Conservation (phyloP, 257 asterid genomes). For the Primulina eburnea region DNA sequence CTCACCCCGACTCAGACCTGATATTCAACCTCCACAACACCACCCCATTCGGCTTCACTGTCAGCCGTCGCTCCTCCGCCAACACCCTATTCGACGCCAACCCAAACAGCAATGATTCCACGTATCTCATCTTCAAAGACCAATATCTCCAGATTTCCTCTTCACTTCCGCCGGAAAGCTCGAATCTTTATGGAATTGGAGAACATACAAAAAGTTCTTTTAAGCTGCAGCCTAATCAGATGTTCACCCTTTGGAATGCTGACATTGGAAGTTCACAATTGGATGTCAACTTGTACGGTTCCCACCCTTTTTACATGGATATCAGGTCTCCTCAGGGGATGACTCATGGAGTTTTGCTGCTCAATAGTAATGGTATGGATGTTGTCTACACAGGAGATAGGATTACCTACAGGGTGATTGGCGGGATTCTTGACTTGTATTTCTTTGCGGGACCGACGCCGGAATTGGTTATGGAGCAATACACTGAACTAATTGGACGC, state of each 20-base stretch:
- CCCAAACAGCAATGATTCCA: conserved; percentile 22
- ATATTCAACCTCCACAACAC: conserved; percentile 43
- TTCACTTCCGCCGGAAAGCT: conserved; percentile 41
- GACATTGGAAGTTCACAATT: conserved; percentile 54
- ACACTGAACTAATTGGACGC: conserved; percentile 77
- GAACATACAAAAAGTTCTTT: conserved; percentile 78
- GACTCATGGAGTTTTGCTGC: conserved; percentile 71
- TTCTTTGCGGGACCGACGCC: conserved; percentile 82
- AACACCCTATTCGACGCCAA: conserved; percentile 43
- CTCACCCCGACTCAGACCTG: conserved; percentile 39
- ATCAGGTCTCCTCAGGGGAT: conserved; percentile 61
- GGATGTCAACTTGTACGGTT: conserved; percentile 74
- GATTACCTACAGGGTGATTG: conserved; percentile 75
- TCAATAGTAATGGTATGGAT: conserved; percentile 90
- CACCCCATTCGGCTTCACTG: conserved; percentile 50
- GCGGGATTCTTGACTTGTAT: conserved; percentile 76
- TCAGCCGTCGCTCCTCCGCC: conserved; percentile 46
- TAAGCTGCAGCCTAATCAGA: conserved; percentile 50
- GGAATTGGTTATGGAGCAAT: conserved; percentile 69
- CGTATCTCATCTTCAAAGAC: conserved; percentile 61
- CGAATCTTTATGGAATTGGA: conserved; percentile 79
- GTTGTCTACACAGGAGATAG: conserved; percentile 60
- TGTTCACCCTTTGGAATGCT: conserved; percentile 80
- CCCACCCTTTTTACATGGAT: conserved; percentile 91
- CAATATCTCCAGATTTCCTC: conserved; percentile 87